A percentile compares a stretch with the other conserved stretches of the same genome.
Evolutionary conservation across 352 stramenopile species (phyloP).

Genomic region (Aphanomyces cochlioides): DNA sequence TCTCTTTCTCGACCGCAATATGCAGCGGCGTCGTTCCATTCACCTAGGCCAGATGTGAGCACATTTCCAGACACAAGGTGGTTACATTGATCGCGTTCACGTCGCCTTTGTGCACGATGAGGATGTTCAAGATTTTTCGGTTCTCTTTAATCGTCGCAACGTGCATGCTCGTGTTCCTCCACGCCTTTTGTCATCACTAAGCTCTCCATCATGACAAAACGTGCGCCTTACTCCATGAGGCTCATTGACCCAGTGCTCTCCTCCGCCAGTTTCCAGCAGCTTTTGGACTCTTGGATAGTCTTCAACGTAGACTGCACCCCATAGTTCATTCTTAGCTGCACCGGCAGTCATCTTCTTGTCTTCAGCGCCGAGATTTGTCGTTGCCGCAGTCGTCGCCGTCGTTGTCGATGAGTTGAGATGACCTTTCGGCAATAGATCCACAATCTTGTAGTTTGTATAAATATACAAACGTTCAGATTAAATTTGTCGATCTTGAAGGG

Average conservation of each 20-base stretch:
- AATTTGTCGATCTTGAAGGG: background rate
- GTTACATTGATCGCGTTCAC: slow-evolving; percentile 28
- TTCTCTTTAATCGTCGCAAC: slow-evolving; percentile 17
- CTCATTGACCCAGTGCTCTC: background rate
- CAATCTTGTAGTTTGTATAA: background rate
- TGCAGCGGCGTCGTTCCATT: slow-evolving; percentile 29
- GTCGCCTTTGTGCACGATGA: slow-evolving; percentile 26
- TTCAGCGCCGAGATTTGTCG: too few relatives aligned
- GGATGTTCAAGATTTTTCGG: slow-evolving; percentile 23
- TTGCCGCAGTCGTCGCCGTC: too few relatives aligned
- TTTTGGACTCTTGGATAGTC: slow-evolving; percentile 19
- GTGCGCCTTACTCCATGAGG: slow-evolving; percentile 7
- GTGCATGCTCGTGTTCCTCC: slow-evolving; percentile 22
- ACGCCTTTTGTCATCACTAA: slow-evolving; percentile 6
- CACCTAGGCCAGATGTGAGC: slow-evolving; percentile 10
- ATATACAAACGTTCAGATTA: background rate
- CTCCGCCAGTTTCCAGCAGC: background rate
- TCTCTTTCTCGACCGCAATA: slow-evolving; percentile 15
- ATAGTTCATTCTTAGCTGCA: slow-evolving; percentile 1
- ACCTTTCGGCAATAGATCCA: slow-evolving; percentile 13
- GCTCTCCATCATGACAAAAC: background rate
- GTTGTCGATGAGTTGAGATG: background rate
- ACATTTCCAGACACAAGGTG: background rate
- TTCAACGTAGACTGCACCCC: slow-evolving; percentile 26
- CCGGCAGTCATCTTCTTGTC: background rate